These are phyloP conservation scores for Peronosclerospora sorghi DNA, from an alignment of 352 stramenopile genomes.

Conservation along the genomic window DNA sequence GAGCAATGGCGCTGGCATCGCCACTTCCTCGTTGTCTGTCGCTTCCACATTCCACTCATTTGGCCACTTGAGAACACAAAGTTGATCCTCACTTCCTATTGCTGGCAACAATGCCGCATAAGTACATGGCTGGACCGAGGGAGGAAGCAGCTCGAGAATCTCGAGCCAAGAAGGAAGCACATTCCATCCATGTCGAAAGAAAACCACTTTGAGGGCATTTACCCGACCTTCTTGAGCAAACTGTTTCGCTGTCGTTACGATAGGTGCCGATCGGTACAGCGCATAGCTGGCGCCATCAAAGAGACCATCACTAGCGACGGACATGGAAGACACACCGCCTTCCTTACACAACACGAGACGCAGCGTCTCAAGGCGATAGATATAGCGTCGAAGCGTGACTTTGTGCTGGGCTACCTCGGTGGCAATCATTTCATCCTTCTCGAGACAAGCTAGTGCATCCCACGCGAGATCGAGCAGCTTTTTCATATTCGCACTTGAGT, in stretches of 20 bases:
- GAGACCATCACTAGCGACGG: constrained; percentile 14
- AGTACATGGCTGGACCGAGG: constrained; percentile 19
- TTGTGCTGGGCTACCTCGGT: constrained; percentile 9
- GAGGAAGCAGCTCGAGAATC: constrained; percentile 36
- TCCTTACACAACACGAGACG: constrained; percentile 23
- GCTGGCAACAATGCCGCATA: constrained; percentile 47
- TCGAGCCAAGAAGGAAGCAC: constrained; percentile 35
- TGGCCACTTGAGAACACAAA: constrained; percentile 26
- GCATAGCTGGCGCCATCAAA: constrained; percentile 31
- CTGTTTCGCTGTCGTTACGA: constrained; percentile 29
- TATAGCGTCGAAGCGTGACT: constrained; percentile 20
- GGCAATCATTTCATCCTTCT: constrained; percentile 1
- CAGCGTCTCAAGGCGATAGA: constrained; percentile 45
- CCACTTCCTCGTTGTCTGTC: constrained; percentile 4
- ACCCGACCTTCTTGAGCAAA: constrained; percentile 43
- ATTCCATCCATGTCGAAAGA: constrained; percentile 40
- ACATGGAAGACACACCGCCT: constrained; percentile 11
- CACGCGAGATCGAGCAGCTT: constrained; percentile 39
- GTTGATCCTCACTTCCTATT: constrained; percentile 25
- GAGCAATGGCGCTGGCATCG: constrained; percentile 17
- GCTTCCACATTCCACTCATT: not conserved
- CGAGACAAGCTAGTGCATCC: constrained; percentile 14
- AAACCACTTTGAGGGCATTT: constrained; percentile 29
- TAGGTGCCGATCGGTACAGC: constrained; percentile 17
- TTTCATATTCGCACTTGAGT: constrained; percentile 45